These are phyloP conservation scores for Prosopis cineraria DNA, from an alignment of 306 rosid species.

Conservation along the genomic window DNA sequence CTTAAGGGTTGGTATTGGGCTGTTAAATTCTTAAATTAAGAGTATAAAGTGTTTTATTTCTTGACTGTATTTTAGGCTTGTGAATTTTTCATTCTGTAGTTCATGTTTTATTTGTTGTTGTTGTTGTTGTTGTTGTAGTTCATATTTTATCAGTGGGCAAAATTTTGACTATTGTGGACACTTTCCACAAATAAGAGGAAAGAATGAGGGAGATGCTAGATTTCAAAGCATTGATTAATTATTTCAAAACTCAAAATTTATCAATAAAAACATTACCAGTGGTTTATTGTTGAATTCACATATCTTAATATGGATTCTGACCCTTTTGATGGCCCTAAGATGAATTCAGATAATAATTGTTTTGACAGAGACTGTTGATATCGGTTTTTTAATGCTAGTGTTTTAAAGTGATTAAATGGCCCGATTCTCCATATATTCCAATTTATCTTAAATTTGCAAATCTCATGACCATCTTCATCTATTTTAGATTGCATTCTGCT, in stretches of 20 bases:
- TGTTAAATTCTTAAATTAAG: neutral
- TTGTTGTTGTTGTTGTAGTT: no score
- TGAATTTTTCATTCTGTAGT: neutral
- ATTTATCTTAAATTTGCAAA: conserved; percentile 18
- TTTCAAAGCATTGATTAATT: neutral
- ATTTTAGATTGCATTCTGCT: conserved; percentile 18
- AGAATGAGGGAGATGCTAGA: conserved; percentile 4
- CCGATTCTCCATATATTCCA: neutral
- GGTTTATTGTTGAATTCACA: neutral
- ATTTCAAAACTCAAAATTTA: neutral
- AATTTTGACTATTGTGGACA: conserved; percentile 10
- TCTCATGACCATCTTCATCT: conserved; percentile 5
- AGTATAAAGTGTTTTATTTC: neutral
- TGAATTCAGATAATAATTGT: neutral
- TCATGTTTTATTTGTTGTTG: no score
- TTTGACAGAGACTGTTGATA: neutral
- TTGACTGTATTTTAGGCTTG: neutral
- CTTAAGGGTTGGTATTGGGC: neutral
- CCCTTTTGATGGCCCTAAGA: neutral
- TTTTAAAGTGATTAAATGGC: neutral
- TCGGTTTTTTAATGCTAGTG: neutral
- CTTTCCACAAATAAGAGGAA: neutral
- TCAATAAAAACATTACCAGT: conserved; percentile 12
- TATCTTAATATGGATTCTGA: neutral
- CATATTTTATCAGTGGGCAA: neutral